phyloP scores from a whole-genome alignment of 371 early-diverging fungal species.

The Mucor ambiguus region DNA sequence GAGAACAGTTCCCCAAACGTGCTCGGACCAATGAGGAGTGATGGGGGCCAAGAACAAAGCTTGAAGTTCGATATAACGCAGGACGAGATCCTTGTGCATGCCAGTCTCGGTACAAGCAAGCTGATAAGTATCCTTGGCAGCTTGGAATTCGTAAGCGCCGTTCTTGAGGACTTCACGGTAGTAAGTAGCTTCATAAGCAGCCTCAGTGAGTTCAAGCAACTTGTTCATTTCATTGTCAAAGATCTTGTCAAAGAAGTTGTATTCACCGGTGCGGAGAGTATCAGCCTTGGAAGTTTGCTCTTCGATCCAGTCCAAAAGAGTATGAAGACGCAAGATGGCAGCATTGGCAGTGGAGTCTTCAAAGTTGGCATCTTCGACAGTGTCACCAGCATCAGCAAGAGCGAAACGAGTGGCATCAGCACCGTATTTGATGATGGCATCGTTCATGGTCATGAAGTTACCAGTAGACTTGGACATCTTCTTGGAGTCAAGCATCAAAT shows the following conservation, averaged over 20 bases:
- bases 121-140: constrained; percentile 91
- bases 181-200: constrained; percentile 81
- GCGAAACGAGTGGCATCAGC: constrained; percentile 98
- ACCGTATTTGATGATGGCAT: constrained; percentile 90
- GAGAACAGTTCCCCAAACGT: constrained; percentile 82
- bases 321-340: constrained; percentile 93
- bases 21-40: constrained; percentile 93
- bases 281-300: constrained; percentile 49
- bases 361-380: constrained; percentile 99
- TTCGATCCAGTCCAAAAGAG: constrained; percentile 91
- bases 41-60: constrained; percentile 86
- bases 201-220: constrained; percentile 67
- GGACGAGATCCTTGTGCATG: constrained; percentile 86
- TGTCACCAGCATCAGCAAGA: constrained; percentile 96
- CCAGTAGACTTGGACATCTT: constrained; percentile 99
- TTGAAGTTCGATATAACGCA: constrained; percentile 83
- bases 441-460: constrained; percentile 95
- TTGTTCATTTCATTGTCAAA: constrained; percentile 90
- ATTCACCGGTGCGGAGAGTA: constrained; percentile 46
- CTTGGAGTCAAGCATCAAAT: constrained; percentile 95
- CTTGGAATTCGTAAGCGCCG: constrained; percentile 93
- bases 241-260: constrained; percentile 80
- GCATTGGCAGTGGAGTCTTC: constrained; percentile 96
- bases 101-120: constrained; percentile 68
- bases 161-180: constrained; percentile 97